phyloP scores from a whole-genome alignment of 23 red algal species.

The Cyanidiococcus yangmingshanensis region DNA sequence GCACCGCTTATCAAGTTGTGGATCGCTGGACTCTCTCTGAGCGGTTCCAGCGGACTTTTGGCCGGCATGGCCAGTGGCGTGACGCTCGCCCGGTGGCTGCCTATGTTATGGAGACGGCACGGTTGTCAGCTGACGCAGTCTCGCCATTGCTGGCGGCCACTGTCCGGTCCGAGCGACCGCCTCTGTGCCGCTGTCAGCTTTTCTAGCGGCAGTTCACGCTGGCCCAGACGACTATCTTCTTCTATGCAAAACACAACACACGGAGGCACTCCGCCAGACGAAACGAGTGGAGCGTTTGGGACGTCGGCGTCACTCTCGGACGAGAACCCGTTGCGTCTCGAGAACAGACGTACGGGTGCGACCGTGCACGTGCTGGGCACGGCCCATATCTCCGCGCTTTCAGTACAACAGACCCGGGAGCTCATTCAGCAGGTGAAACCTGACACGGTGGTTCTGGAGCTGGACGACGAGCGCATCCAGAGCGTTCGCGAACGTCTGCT shows the following conservation, averaged over 20 bases:
- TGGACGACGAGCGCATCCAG: neutral
- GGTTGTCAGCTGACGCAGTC: neutral
- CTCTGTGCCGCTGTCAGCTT: too few relatives aligned
- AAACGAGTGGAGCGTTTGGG: neutral
- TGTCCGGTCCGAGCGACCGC: too few relatives aligned
- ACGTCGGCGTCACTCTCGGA: neutral
- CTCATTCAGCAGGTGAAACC: slow-evolving; percentile 20
- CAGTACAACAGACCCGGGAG: slow-evolving; percentile 12
- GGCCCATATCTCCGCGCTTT: slow-evolving; percentile 22
- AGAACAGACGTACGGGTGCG: neutral
- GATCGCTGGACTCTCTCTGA: too few relatives aligned
- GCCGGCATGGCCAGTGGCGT: neutral
- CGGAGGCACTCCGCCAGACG: neutral
- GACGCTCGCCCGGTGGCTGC: neutral
- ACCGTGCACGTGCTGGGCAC: slow-evolving; percentile 21
- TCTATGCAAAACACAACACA: neutral
- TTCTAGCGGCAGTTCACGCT: too few relatives aligned
- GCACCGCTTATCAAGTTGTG: too few relatives aligned
- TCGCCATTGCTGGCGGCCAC: too few relatives aligned
- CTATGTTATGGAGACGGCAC: neutral
- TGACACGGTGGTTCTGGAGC: slow-evolving; percentile 27
- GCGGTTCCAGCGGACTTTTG: too few relatives aligned
- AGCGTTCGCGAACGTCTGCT: neutral
- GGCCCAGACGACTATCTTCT: neutral
- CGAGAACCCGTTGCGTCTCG: slow-evolving; percentile 4